These are phyloP conservation scores for Quercus bicolor DNA, from an alignment of 306 rosid species.

Conservation along the genomic window DNA sequence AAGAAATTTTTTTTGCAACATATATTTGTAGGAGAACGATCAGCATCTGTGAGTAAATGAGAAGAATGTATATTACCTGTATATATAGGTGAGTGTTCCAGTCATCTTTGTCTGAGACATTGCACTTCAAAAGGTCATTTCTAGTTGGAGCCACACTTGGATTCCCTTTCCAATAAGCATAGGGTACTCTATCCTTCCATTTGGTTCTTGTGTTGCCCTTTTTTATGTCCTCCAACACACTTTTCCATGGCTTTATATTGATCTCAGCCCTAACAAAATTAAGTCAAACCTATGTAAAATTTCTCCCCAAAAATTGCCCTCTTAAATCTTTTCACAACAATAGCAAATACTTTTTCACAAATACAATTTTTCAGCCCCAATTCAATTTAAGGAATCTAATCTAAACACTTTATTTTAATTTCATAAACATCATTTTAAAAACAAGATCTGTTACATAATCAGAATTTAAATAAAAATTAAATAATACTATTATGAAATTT, in stretches of 20 bases:
- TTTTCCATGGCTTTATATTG: constrained; percentile 74
- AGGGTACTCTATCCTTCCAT: constrained; percentile 78
- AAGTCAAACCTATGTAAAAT: too few species aligned
- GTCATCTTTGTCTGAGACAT: constrained; percentile 46
- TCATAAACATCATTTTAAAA: too few species aligned
- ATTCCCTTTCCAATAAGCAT: constrained; percentile 88
- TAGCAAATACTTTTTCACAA: too few species aligned
- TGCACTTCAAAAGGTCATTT: constrained; percentile 67
- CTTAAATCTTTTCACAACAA: too few species aligned
- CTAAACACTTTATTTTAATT: too few species aligned
- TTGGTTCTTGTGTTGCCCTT: constrained; percentile 61
- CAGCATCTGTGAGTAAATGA: background rate
- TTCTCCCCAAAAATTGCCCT: background rate
- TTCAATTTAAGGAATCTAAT: too few species aligned
- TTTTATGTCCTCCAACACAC: constrained; percentile 41
- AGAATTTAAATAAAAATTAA: too few species aligned
- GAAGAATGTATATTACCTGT: constrained; percentile 24
- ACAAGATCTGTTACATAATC: too few species aligned
- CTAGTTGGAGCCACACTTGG: constrained; percentile 59
- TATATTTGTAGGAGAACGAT: background rate
- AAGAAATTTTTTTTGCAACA: background rate
- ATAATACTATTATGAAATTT: too few species aligned
- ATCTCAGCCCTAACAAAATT: constrained; percentile 59
- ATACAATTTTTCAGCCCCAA: too few species aligned
- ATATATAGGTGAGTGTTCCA: constrained; percentile 66